Conservation (phyloP, 2,329 filamentous ascomycete species). For the Penicillium sp. region DNA sequence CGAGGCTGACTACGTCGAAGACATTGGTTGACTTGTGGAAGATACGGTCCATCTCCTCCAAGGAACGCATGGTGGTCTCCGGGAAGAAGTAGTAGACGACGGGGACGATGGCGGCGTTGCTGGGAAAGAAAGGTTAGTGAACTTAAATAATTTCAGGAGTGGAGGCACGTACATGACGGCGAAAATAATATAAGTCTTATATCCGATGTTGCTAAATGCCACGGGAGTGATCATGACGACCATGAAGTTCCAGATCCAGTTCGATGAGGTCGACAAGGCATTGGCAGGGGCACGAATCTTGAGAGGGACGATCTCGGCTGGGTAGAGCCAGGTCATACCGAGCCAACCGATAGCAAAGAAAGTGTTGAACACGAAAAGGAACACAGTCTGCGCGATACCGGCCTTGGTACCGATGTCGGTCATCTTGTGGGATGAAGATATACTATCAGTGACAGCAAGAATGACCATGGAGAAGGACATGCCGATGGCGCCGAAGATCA, state of each 20-base stretch:
- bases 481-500: slow-evolving; percentile 61
- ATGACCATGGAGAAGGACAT: slow-evolving; percentile 58
- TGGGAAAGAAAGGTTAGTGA: slow-evolving; percentile 20
- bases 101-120: slow-evolving; percentile 52
- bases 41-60: slow-evolving; percentile 66
- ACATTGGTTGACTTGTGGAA: slow-evolving; percentile 52
- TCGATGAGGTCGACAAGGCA: slow-evolving; percentile 56
- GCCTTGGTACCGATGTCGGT: slow-evolving; percentile 12
- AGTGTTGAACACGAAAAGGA: slow-evolving; percentile 61
- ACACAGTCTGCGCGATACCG: slow-evolving; percentile 28
- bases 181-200: slow-evolving; percentile 53
- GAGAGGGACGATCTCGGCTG: slow-evolving; percentile 50
- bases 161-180: slow-evolving; percentile 45
- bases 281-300: slow-evolving; percentile 58
- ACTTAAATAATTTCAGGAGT: background rate
- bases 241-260: slow-evolving; percentile 59
- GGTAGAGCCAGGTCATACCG: slow-evolving; percentile 53
- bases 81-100: slow-evolving; percentile 58
- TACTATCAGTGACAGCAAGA: slow-evolving; percentile 22
- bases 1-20: slow-evolving; percentile 48
- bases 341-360: slow-evolving; percentile 62
- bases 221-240: slow-evolving; percentile 62
- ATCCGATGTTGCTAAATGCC: slow-evolving; percentile 52
- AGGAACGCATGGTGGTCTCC: slow-evolving; percentile 53
- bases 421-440: slow-evolving; percentile 11